Base-by-base conservation (phyloP, 495 filamentous ascomycete species). In the Cetradonia linearis region DNA sequence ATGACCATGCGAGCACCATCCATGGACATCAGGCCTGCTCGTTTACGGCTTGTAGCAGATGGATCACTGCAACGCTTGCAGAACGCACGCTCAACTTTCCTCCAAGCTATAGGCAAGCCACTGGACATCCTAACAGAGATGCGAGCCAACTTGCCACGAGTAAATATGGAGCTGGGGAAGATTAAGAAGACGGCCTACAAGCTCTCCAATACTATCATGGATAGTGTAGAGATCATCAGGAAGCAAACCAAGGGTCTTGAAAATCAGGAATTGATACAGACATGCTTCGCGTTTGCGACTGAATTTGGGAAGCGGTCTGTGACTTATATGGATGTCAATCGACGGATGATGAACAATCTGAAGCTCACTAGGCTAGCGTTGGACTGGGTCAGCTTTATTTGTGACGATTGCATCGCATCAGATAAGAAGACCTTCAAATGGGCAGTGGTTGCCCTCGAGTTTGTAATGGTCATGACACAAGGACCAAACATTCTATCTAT, bases 161-260 rank as follows among this genome's bases (percentile, higher is more conserved):
- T 98, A 60, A 93, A 96, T 65, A 76, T 85, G 36, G 88, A 94
- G 69, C 75, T 98, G 64, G 93, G 90, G 68, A 90, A 92, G 69
- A 98, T 97, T 65, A 94, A 95, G 70, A 93, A 89, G 70, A 92
- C 90, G 0, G 88, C 90, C 31, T 97, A 94, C 77, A 94, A 93
- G 71, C 77, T 98, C 37, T 96, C 90, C n/a, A 96, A 96, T 73
- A 87, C 91, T 13, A 97, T 97, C 70, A 97, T 98, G 94, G 92
- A 97, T 68, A 96, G 91, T 67, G 93, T 98, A 58, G 89, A 92
- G 65, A 86, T 87, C 55, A 92, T 97, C 62, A 80, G 91, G 56
- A 80, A 84, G 60, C 92, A 97, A 72, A 89, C 89, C 23, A 78
- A 80, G 60, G 87, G 83, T 2, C 78, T 95, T 49, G 88, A 94